Base-by-base conservation (phyloP, 352 stramenopile genomes). In the Globisporangium splendens region DNA sequence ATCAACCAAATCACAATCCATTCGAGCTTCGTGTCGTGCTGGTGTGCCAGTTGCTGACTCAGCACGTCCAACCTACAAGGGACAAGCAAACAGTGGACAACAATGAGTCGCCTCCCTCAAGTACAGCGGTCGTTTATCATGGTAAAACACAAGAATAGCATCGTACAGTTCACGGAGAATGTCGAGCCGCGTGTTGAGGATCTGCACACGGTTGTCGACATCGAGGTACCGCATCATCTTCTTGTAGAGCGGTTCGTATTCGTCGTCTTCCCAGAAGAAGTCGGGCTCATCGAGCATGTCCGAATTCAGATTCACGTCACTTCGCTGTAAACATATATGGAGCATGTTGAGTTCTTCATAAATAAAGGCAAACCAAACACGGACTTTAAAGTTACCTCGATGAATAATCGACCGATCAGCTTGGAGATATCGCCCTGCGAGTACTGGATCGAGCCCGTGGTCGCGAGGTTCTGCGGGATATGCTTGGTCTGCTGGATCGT, bases 1-100 rank as follows among this genome's bases (percentile, higher is more conserved):
- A 98, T 97, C 28, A 98, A 73, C 87, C 88, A 97, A 55, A 98
- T 97, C 41, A 98, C 86, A 65, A 98, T 98, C 88, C 88, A 96
- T 69, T 98, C 91, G 46, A 97, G 78, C 57, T 94, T 91, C 10
- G 79, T 93, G 56, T 88, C 80, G 69, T 98, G 91, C 56, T 91
- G 75, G 46, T 93, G 86, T 48, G 91, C 79, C n/a, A 96, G 73
- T 61, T 98, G 92, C 46, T 94, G 90, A 61, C 78, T 93, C 50
- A 98, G 66, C 47, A 98, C 88, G 48, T 98, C 88, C 17, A 98
- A 70, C 33, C 84, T 92, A 51, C n/a, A 50, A n/a, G 21, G 14
- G 20, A 59, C 46, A 67, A 15, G 28, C 28, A 8, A 20, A 18
- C 31, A 58, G 35, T 10, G 6, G 50, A 15, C 24, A 3, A 17